Evolutionary conservation across 148 eudicot genomes (phyloP), one percentile per base, ranked within the genome.

Genomic region (Heliosperma pusillum): DNA sequence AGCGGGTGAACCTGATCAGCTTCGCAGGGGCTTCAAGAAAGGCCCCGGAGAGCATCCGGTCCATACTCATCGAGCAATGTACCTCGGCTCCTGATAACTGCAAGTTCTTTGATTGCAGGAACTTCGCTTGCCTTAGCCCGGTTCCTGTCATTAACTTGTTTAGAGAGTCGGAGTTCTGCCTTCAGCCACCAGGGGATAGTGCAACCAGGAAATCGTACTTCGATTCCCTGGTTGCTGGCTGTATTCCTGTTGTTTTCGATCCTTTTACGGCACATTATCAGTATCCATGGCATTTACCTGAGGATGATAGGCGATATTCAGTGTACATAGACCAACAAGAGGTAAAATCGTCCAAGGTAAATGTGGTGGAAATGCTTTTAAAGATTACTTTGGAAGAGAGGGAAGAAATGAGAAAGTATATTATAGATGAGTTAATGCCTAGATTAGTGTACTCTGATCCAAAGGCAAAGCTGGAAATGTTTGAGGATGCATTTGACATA

Each of bases 261-360:
- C 97, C 91, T 0, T 80, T 86, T 20, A 88, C 98, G 0, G 93
- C 93, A 1, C 84, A 88, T 75, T 89, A 89, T 64, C 98, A 93
- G 55, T 93, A 93, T 71, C 87, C 97, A 10, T 93, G 98, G 95
- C 97, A 93, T 73, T 76, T 93, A 20, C 98, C 97, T 0, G 77
- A 80, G 71, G 91, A 93, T 80, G 56, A 78, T 19, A 56, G 58
- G 8, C 86, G 76, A 27, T 93, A 88, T 40, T 93, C 97, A 0
- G 88, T 91, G 13, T 91, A 80, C 44, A 82, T 93, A n/a, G 88
- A 86, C 65, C 50, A 91, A 81, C 87, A 87, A 2, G 89, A 82
- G 33, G 88, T 91, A 71, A 83, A 82, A 13, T 74, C 69, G 0
- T 74, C 77, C 63, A 82, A 86, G 53, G 85, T 80, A 13, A 82